Base-by-base conservation (phyloP, 495 filamentous ascomycete species). In the Acidiella bohemica region DNA sequence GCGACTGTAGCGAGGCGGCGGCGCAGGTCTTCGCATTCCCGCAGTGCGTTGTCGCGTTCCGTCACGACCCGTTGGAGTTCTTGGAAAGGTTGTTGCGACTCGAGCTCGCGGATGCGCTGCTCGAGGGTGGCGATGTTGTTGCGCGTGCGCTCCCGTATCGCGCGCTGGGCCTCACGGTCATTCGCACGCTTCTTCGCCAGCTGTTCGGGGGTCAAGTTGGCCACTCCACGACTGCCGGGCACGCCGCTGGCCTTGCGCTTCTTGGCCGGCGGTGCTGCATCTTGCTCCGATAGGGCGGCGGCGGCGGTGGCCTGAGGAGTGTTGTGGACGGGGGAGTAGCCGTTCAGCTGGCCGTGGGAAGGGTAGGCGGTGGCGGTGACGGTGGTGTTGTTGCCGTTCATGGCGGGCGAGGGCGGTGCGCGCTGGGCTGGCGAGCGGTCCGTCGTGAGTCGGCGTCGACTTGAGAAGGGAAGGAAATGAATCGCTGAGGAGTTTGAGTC, bases 1-100 rank as follows among this genome's bases (percentile, higher is more conserved):
- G 1, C 72, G 68, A 41, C 68, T 14, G 66, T 60, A 26, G 67
- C 64, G 44, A 92, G 55, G 21, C 69, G 66, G 54, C 66, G 64
- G 51, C 71, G 75, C 29, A 87, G 71, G 35, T 81, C 75, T 27
- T 66, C 67, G 56, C 84, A 82, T 54, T 88, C 82, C 21, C 68
- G 68, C 58, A 79, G 67, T 78, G 66, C 47, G 10, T 29, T 11
- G 25, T 51, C 43, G 16, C 47, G 42, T 19, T 51, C 42, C 5
- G n/a, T 7, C 0, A 39, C 16, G 10, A 70, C 79, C 16, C 67
- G 61, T 62, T 85, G 81, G 10, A 88, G 71, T 52, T 92, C 81
- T 47, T 78, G 72, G 49, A 82, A 83, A 0, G 84, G 81, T 53
- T 84, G 76, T 59, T 83, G 80, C 26, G 28, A 49, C 43, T 61